A percentile compares a stretch with the other conserved stretches of the same genome.
Conservation (phyloP, 148 eudicot species). For the Vaccinium myrtillus region DNA sequence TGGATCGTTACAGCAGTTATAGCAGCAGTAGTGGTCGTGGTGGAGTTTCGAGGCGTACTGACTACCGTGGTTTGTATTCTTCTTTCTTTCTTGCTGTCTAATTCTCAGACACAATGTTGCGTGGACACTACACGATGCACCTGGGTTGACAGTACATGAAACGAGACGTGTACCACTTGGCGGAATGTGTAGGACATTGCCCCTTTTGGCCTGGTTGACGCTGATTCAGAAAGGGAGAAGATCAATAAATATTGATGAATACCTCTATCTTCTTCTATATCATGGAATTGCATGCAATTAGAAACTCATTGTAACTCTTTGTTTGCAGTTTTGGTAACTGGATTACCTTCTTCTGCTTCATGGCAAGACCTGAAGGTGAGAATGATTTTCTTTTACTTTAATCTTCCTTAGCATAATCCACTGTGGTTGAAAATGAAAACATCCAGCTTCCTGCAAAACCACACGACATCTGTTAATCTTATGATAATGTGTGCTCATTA, state of each 20-base stretch:
- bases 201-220: neutral
- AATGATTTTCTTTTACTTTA: neutral
- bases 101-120: neutral
- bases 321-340: conserved; percentile 68
- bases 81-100: neutral
- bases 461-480: neutral
- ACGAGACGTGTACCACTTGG: neutral
- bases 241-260: neutral
- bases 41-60: conserved; percentile 70
- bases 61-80: conserved; percentile 59
- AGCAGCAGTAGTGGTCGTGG: conserved; percentile 62
- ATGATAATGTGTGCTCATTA: neutral
- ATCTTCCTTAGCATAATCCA: neutral
- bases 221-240: neutral
- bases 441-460: neutral
- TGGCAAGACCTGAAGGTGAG: conserved; percentile 98
- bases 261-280: neutral
- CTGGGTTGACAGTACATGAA: neutral
- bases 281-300: neutral
- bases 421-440: neutral
- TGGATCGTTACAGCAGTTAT: conserved; percentile 62
- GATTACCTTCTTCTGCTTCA: conserved; percentile 87
- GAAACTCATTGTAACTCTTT: neutral
- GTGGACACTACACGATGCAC: neutral
- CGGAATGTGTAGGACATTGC: neutral